Base-by-base conservation (phyloP, 2,329 filamentous ascomycete genomes). In the Claviceps citrina region DNA sequence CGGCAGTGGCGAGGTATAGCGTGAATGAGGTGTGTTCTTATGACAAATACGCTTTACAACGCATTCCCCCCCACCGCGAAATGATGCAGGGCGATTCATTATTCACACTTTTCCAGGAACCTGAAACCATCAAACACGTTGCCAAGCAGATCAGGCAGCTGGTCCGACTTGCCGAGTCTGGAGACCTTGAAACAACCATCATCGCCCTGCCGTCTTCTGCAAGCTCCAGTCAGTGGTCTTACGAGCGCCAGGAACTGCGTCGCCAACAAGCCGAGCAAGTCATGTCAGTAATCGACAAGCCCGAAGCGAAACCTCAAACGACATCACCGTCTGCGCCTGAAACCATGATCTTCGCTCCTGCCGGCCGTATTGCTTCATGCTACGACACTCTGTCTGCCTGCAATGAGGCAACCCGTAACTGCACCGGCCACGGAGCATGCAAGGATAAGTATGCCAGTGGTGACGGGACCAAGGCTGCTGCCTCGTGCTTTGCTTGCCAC, bases 391-490 rank as follows among this genome's bases (percentile, higher is more conserved):
- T 76, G 49, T 74, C 78, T 31, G 66, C 71, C 42, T 96, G 89
- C 63, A 63, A 71, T 37, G 68, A 69, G 42, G 66, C 65, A 31
- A 98, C 91, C 2, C 71, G 76, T 51, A 76, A 76, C 55, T 98
- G 91, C 70, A 84, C 81, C 12, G 77, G 81, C 40, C 86, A 91
- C 59, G 91, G 91, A 35, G 54, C 60, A 22, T 96, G 91, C 66
- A 65, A 70, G 48, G 68, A 81, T 56, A 81, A 79, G 53, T 86
- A 73, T 47, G 62, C 61, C 31, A 56, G 55, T 38, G 57, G 62
- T 12, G 54, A 56, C 39, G 66, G 67, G 42, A 47, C 46, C 7
- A 58, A 59, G 9, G 58, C 55, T 43, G 57, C 51, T 34, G 49
- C 59, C 9, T 61, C 66, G 26, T 96, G 89, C 71, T 96, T 79